phyloP scores from a whole-genome alignment of 805 yeast species.

The Ogataea nakhonphanomensis region DNA sequence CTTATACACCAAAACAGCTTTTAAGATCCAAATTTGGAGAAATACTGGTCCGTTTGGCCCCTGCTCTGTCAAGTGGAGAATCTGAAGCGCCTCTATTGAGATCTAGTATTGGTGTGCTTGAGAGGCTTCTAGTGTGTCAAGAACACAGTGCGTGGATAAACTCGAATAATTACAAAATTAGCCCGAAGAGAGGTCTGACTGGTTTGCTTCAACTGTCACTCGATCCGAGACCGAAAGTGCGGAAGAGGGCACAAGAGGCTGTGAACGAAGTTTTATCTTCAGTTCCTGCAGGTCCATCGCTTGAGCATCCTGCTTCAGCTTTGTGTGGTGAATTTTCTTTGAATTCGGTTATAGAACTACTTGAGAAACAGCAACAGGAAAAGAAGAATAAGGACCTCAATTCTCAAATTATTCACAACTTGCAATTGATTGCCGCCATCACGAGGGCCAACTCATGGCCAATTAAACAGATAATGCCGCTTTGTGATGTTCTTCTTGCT shows the following conservation, averaged over 20 bases:
- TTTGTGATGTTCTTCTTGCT: constrained; percentile 74
- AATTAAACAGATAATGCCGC: constrained; percentile 54
- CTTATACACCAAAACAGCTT: constrained; percentile 65
- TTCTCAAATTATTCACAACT: constrained; percentile 63
- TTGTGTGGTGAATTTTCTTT: constrained; percentile 68
- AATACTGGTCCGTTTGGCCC: constrained; percentile 75
- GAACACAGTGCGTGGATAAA: constrained; percentile 76
- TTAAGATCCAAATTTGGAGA: constrained; percentile 73
- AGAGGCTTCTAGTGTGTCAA: constrained; percentile 73
- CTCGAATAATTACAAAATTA: constrained; percentile 43
- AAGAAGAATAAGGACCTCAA: constrained; percentile 43
- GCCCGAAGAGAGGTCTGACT: constrained; percentile 79
- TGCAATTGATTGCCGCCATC: constrained; percentile 72
- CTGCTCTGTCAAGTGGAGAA: constrained; percentile 63
- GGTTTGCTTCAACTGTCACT: constrained; percentile 75
- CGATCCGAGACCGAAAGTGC: constrained; percentile 91
- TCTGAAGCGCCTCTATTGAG: constrained; percentile 79
- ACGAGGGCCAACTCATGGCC: constrained; percentile 86
- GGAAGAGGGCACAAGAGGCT: constrained; percentile 93
- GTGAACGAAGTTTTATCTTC: constrained; percentile 57
- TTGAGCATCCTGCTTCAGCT: constrained; percentile 74
- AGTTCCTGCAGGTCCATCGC: constrained; percentile 74
- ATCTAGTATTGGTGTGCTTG: constrained; percentile 84
- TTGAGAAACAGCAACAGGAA: constrained; percentile 36
- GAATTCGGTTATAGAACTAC: constrained; percentile 45